phyloP scores from a whole-genome alignment of 495 filamentous ascomycete species.

The Talaromyces thailandensis region DNA sequence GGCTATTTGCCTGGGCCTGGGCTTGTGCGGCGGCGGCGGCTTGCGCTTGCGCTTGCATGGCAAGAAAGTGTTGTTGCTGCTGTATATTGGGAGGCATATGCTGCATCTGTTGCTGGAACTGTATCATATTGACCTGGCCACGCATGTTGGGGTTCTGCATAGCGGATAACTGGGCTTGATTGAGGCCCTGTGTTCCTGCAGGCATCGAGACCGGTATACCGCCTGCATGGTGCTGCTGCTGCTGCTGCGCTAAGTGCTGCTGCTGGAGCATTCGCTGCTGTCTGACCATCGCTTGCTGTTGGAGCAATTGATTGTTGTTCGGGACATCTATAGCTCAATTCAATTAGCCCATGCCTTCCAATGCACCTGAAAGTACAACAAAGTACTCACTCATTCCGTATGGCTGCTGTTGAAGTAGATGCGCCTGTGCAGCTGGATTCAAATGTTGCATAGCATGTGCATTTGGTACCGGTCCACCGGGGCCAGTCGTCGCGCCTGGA shows the following conservation, averaged over 20 bases:
- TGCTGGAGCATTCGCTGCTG: slow-evolving; percentile 32
- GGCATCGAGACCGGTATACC: slow-evolving; percentile 45
- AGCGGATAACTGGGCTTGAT: slow-evolving; percentile 43
- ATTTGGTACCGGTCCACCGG: slow-evolving; percentile 54
- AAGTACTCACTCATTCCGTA: slow-evolving; percentile 5
- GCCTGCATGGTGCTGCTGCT: slow-evolving; percentile 37
- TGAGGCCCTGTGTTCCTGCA: slow-evolving; percentile 52
- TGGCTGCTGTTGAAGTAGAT: slow-evolving; percentile 47
- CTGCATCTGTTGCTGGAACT: slow-evolving; percentile 40
- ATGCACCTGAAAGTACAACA: neutral
- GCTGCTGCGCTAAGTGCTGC: slow-evolving; percentile 39
- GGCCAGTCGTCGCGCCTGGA: slow-evolving; percentile 48
- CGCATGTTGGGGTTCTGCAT: slow-evolving; percentile 45
- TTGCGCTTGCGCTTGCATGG: slow-evolving; percentile 30
- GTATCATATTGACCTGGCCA: slow-evolving; percentile 28
- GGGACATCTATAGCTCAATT: slow-evolving; percentile 22
- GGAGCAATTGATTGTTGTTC: slow-evolving; percentile 44
- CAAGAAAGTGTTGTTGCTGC: slow-evolving; percentile 39
- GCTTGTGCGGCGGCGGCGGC: slow-evolving; percentile 20
- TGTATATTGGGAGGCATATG: slow-evolving; percentile 43
- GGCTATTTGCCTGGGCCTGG: slow-evolving; percentile 30
- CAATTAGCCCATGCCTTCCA: neutral
- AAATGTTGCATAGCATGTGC: slow-evolving; percentile 75
- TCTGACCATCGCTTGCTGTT: slow-evolving; percentile 26
- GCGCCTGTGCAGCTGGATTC: slow-evolving; percentile 48